phyloP scores from a whole-genome alignment of 768 basidiomycete genomes.

The Pisolithus sp. region DNA sequence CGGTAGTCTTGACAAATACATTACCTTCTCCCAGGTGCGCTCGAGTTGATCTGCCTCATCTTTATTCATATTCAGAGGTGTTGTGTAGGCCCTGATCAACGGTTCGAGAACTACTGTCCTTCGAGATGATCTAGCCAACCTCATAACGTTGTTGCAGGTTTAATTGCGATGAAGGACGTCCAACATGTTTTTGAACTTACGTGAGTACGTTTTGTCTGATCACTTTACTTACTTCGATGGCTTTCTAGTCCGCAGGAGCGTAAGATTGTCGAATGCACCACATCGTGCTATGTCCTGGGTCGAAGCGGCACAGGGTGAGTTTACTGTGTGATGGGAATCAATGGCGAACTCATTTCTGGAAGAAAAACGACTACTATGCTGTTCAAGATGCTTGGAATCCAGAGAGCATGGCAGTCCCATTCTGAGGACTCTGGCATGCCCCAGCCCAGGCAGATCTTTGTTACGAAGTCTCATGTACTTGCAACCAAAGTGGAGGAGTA shows the following conservation, averaged over 20 bases:
- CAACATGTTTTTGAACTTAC: conserved; percentile 14
- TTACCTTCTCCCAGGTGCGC: conserved; percentile 3
- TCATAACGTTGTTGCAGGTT: not conserved
- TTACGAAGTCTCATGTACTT: conserved; percentile 62
- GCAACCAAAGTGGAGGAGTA: conserved; percentile 63
- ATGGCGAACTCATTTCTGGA: not conserved
- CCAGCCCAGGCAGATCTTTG: conserved; percentile 63
- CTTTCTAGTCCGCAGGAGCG: conserved; percentile 35
- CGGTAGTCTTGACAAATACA: conserved; percentile 2
- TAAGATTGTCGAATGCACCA: conserved; percentile 46
- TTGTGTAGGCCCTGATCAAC: not conserved
- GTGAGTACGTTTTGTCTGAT: not conserved
- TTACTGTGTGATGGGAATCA: not conserved
- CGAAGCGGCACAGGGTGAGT: conserved; percentile 61
- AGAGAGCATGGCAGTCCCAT: conserved; percentile 40
- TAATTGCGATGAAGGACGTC: conserved; percentile 12
- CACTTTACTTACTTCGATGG: not conserved
- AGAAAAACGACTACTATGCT: conserved; percentile 70
- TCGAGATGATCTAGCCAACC: not conserved
- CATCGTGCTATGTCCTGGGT: conserved; percentile 55
- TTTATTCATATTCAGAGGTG: not conserved
- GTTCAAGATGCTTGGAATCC: conserved; percentile 61
- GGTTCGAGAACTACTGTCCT: not conserved
- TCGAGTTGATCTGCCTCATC: not conserved
- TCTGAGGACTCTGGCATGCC: conserved; percentile 27